Percentiles rank a stretch among this genome's conserved stretches.
These are phyloP conservation scores for Amaranthus hypochondriacus DNA, from an alignment of 148 eudicot genomes.

Conservation along the genomic window DNA sequence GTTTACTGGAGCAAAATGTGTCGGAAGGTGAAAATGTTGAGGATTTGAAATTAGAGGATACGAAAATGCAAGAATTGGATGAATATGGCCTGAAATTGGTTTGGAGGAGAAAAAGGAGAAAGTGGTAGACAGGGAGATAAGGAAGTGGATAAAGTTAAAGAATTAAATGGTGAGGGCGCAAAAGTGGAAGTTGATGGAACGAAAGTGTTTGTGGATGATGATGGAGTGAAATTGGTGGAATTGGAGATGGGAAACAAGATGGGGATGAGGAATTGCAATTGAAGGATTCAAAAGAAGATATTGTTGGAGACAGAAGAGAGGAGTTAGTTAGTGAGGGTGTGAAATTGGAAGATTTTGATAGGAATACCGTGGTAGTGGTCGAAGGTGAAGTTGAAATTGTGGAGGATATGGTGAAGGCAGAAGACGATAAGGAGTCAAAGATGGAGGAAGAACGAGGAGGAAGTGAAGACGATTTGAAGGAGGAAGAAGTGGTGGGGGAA, in stretches of 20 bases:
- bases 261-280: conserved; percentile 5
- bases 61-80: background rate
- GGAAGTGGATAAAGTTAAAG: background rate
- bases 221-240: background rate
- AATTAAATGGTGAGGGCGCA: background rate
- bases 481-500: conserved; percentile 10
- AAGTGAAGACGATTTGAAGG: background rate
- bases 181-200: background rate
- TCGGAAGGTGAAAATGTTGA: conserved; percentile 2
- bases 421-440: conserved; percentile 11
- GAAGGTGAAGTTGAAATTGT: background rate
- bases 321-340: background rate
- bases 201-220: background rate
- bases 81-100: background rate
- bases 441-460: background rate
- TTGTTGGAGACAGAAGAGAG: background rate
- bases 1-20: background rate
- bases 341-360: background rate
- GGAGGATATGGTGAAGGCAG: conserved; percentile 4
- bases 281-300: background rate
- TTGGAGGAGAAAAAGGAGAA: background rate
- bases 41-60: conserved; percentile 9
- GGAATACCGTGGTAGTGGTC: background rate
- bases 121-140: background rate
- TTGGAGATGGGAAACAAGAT: background rate